Evolutionary conservation across 2,329 filamentous ascomycete genomes (phyloP).

Genomic region (Elsinoe fawcettii): DNA sequence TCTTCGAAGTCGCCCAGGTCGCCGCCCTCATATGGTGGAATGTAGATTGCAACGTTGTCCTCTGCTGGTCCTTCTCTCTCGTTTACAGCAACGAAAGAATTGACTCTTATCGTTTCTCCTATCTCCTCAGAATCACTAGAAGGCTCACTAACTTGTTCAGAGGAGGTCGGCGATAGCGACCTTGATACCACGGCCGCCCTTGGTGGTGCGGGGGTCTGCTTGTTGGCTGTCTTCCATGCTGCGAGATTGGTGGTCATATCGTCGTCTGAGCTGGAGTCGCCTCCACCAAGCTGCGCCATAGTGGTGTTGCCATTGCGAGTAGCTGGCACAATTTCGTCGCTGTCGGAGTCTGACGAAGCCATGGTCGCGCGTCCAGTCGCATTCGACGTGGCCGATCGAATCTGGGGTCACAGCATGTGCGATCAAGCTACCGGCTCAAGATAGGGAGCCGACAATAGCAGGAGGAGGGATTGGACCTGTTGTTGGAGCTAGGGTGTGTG

Average conservation of each 20-base stretch:
- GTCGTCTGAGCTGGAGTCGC: background rate
- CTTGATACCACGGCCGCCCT: background rate
- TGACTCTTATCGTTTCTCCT: background rate
- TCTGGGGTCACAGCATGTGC: background rate
- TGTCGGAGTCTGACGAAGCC: background rate
- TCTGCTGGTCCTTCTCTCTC: background rate
- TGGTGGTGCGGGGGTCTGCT: background rate
- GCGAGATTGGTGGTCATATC: background rate
- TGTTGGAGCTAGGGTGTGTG: background rate
- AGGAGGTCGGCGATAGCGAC: background rate
- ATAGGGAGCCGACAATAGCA: too few species aligned
- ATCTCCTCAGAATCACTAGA: background rate
- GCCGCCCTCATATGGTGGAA: slow-evolving; percentile 12
- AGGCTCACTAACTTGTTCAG: background rate
- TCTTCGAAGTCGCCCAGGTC: slow-evolving; percentile 23
- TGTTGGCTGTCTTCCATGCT: background rate
- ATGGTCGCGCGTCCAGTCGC: background rate
- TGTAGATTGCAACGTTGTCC: slow-evolving; percentile 7
- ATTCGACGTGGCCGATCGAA: too few species aligned
- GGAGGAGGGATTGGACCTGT: too few species aligned
- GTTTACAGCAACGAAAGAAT: background rate
- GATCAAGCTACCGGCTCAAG: background rate
- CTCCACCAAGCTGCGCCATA: background rate
- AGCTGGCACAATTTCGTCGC: background rate
- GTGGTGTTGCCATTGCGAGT: background rate